Evolutionary conservation across 495 filamentous ascomycete genomes (phyloP).

Genomic region (Lentithecium fluviatile): DNA sequence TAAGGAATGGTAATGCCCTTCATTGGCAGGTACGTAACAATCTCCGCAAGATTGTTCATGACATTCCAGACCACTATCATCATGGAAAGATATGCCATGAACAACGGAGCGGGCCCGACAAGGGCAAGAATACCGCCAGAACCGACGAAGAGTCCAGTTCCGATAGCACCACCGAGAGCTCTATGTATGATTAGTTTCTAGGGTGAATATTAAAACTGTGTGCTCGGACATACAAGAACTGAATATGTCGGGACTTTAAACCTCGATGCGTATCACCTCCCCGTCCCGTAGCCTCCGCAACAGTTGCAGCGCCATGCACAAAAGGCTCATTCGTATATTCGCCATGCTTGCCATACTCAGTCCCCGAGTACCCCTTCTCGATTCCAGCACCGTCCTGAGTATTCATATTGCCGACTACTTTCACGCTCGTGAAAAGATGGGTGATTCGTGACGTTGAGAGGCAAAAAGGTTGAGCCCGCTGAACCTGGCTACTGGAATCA

Average conservation of each 20-base stretch:
- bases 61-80: constrained; percentile 40
- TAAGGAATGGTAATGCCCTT: constrained; percentile 33
- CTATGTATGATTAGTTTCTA: constrained; percentile 1
- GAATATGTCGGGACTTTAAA: constrained; percentile 41
- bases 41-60: constrained; percentile 40
- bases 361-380: constrained; percentile 12
- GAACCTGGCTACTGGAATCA: background rate
- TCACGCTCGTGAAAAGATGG: background rate
- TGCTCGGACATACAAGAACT: constrained; percentile 35
- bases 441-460: background rate
- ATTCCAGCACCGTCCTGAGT: constrained; percentile 6
- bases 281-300: constrained; percentile 12
- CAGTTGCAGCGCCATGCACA: constrained; percentile 6
- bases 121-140: constrained; percentile 35
- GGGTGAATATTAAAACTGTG: background rate
- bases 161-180: constrained; percentile 41
- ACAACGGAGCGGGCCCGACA: constrained; percentile 39
- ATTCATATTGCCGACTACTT: constrained; percentile 3
- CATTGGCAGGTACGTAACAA: constrained; percentile 36
- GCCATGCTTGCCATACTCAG: background rate
- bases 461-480: background rate
- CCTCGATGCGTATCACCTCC: constrained; percentile 34
- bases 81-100: constrained; percentile 40
- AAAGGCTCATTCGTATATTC: background rate
- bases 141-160: constrained; percentile 30